Evolutionary conservation across 2,329 filamentous ascomycete genomes (phyloP).

Genomic region (Fusarium sp.): DNA sequence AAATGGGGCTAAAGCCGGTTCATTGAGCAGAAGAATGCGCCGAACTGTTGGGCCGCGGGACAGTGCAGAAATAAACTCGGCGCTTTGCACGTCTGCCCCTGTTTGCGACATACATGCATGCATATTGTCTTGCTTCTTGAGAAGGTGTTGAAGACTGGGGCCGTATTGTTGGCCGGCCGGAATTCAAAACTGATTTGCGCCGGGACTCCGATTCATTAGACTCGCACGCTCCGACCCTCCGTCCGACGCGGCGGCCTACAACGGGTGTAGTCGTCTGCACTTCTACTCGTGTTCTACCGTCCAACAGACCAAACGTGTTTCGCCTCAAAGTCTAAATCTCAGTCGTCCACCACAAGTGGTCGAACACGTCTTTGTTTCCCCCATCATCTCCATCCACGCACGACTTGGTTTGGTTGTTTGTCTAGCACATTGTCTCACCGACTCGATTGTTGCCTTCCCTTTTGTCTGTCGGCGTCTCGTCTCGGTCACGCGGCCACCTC

Average conservation of each 20-base stretch:
- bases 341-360: conserved; percentile 8
- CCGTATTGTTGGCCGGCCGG: conserved; percentile 3
- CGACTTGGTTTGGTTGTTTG: conserved; percentile 3
- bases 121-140: background rate
- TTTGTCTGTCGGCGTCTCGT: conserved; percentile 11
- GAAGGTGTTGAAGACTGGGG: background rate
- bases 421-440: conserved; percentile 25
- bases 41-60: conserved; percentile 12
- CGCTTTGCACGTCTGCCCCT: conserved; percentile 2
- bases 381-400: background rate
- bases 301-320: conserved; percentile 23
- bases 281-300: conserved; percentile 7
- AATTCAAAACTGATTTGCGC: conserved; percentile 5
- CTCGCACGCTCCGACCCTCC: conserved; percentile 11
- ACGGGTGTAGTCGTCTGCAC: conserved; percentile 4
- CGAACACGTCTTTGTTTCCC: conserved; percentile 7
- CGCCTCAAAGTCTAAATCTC: conserved; percentile 40
- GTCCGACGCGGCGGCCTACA: background rate
- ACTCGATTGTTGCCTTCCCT: conserved; percentile 13
- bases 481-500: conserved; percentile 19
- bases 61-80: conserved; percentile 24
- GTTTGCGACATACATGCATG: background rate
- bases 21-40: background rate
- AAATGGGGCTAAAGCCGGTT: conserved; percentile 22
- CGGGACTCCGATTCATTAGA: conserved; percentile 6